phyloP scores from a whole-genome alignment of 2,329 filamentous ascomycete genomes.

The Xylariaceae sp. region DNA sequence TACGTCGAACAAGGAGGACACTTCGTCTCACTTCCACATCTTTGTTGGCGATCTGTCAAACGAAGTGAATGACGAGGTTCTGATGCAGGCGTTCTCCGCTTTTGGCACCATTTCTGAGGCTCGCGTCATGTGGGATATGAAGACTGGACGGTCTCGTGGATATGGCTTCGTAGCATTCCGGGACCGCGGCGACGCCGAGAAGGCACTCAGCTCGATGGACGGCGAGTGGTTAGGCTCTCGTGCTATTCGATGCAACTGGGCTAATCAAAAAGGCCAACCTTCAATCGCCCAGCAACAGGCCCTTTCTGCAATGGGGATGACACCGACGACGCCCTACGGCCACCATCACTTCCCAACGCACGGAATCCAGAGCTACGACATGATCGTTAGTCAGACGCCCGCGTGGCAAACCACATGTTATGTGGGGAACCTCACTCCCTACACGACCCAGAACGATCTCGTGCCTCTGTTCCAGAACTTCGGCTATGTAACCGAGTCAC shows the following conservation, averaged over 20 bases:
- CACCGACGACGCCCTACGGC: conserved; percentile 90
- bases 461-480: conserved; percentile 99
- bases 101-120: conserved; percentile 96
- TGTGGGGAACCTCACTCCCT: conserved; percentile 94
- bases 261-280: conserved; percentile 99
- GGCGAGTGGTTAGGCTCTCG: conserved; percentile 98
- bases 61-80: conserved; percentile 95
- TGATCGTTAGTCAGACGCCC: conserved; percentile 91
- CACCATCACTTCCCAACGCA: conserved; percentile 98
- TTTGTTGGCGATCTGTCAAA: conserved; percentile 98
- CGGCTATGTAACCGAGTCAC: conserved; percentile 92
- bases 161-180: conserved; percentile 97
- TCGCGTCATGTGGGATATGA: conserved; percentile 99
- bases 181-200: conserved; percentile 88
- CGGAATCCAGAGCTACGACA: conserved; percentile 94
- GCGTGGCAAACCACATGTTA: conserved; percentile 99
- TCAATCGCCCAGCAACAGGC: conserved; percentile 97
- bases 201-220: conserved; percentile 95
- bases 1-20: conserved; percentile 90
- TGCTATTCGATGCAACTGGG: conserved; percentile 99
- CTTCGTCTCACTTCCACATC: conserved; percentile 96
- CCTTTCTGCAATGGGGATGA: conserved; percentile 97
- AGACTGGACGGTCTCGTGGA: conserved; percentile 92
- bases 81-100: conserved; percentile 88
- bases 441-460: conserved; percentile 93